phyloP scores from a whole-genome alignment of 2,329 filamentous ascomycete genomes.

The Neonectria punicea region DNA sequence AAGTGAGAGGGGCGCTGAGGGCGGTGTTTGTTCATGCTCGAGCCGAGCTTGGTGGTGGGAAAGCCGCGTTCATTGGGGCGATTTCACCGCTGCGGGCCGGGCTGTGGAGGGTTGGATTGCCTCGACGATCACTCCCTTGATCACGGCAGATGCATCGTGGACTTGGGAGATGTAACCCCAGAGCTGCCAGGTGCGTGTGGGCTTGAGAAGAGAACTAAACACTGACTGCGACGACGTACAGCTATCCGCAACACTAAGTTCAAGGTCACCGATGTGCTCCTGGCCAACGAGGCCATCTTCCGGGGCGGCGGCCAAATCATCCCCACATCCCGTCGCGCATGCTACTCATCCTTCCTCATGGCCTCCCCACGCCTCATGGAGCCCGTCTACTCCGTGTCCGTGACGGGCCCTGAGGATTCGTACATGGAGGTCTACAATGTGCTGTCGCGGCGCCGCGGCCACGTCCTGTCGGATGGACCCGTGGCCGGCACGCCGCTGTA shows the following conservation, averaged over 20 bases:
- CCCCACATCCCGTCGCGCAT: constrained; percentile 89
- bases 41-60: constrained; percentile 20
- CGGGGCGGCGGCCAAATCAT: constrained; percentile 97
- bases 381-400: constrained; percentile 90
- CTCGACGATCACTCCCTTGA: constrained; percentile 35
- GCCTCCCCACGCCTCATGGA: constrained; percentile 97
- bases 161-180: constrained; percentile 26
- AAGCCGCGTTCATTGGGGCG: constrained; percentile 20
- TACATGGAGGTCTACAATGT: constrained; percentile 93
- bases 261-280: constrained; percentile 88
- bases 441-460: constrained; percentile 85
- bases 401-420: constrained; percentile 91
- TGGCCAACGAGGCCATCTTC: constrained; percentile 92
- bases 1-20: constrained; percentile 13
- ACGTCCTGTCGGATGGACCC: constrained; percentile 93
- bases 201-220: constrained; percentile 13
- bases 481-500: constrained; percentile 96
- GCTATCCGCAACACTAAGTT: constrained; percentile 98
- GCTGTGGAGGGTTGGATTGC: constrained; percentile 20
- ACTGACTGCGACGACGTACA: constrained; percentile 50
- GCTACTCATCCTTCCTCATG: constrained; percentile 97
- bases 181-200: constrained; percentile 6
- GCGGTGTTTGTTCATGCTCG: constrained; percentile 22
- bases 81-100: constrained; percentile 30
- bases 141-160: constrained; percentile 29